Evolutionary conservation across 2,329 filamentous ascomycete species (phyloP), one percentile per base, ranked within the genome.

Genomic region (Curvularia spicifera): DNA sequence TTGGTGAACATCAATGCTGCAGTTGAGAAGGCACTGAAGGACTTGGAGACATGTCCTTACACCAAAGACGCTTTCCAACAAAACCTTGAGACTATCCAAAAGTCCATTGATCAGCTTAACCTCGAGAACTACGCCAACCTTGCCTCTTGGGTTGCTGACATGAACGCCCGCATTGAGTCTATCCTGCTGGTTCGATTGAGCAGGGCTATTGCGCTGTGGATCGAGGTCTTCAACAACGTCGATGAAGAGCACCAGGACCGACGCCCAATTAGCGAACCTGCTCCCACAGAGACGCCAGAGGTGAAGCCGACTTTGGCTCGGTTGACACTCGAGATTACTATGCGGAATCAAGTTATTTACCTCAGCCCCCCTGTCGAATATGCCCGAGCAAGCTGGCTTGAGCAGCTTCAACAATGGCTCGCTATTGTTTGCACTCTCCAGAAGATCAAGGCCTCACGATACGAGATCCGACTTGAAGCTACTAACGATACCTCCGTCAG

Each of bases 281-380:
- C 77, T 20, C 76, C 85, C 40, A 82, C 84, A 45, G 73, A 85
- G 79, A 51, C 58, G 18, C 56, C 60, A 6, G 73, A 78, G 42
- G 68, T 72, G 40, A 75, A 69, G 39, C 91, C 91, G 0, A 83
- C 83, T 3, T 87, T 96, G 78, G 88, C 85, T 69, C 86, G 85
- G 29, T 84, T 96, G 24, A 84, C 95, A 15, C 91, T 97, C 67
- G 95, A 99, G 75, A 89, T 99, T 53, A 95, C 92, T 5, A 99
- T 99, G 92, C 91, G 91, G 31, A 98, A 98, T 70, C 95, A 99
- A 76, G 90, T 97, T 65, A 97, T 99, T 66, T 97, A 96, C 72
- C 85, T 99, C 26, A 95, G 97, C 52, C 96, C 95, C 4, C 95
- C 95, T 5, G 82, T 98, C 51, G 93, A 97, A 74, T 95, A 89